phyloP scores from a whole-genome alignment of 257 asterid genomes.

The Haberlea rhodopensis region DNA sequence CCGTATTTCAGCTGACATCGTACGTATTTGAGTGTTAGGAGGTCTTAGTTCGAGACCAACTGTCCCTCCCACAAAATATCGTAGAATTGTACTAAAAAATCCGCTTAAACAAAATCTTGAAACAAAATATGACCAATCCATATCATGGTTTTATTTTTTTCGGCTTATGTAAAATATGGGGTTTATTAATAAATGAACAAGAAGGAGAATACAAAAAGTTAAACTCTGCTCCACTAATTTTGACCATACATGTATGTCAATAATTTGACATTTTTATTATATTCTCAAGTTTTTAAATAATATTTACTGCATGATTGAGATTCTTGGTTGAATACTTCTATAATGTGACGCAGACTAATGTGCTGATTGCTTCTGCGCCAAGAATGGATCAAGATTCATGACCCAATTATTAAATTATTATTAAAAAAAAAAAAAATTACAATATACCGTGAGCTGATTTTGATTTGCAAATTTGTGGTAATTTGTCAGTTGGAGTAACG shows the following conservation, averaged over 20 bases:
- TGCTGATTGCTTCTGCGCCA: constrained; percentile 26
- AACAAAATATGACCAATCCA: constrained; percentile 7
- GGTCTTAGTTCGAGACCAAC: no score
- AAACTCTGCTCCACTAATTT: constrained; percentile 16
- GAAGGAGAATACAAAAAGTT: neutral
- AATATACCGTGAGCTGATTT: neutral
- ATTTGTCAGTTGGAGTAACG: no score
- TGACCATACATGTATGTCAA: constrained; percentile 13
- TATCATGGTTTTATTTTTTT: neutral
- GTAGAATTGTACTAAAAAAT: no score
- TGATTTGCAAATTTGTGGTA: neutral
- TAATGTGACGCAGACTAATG: constrained; percentile 17
- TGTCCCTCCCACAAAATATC: no score
- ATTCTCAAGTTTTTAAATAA: no score
- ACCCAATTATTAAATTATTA: neutral
- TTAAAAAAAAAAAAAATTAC: no score
- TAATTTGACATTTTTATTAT: neutral
- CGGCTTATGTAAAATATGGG: neutral
- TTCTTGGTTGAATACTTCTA: constrained; percentile 32
- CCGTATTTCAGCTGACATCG: no score
- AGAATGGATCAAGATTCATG: constrained; percentile 21
- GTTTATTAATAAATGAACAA: neutral
- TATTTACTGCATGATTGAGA: constrained; percentile 26
- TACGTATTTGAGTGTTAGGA: no score
- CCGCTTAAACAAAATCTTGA: neutral